Base-by-base conservation (phyloP, 2,329 filamentous ascomycete genomes). In the Hymenotorrendiella dingleyae region DNA sequence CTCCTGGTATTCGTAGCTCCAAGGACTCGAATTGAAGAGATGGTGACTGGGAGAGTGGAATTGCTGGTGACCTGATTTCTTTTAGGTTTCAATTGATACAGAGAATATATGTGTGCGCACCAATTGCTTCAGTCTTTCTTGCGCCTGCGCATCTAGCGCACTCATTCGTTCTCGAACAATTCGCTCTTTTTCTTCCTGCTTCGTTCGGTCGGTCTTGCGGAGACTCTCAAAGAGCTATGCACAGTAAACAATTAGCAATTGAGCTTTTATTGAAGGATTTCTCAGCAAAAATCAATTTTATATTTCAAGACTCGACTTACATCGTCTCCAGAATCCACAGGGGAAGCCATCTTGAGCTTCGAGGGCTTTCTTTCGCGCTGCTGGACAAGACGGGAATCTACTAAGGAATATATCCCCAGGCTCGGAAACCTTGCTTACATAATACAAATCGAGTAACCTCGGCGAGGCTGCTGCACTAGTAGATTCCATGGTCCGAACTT, bases 1-100 rank as follows among this genome's bases (percentile, higher is more conserved):
- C 78, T 77, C 50, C 93, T 80, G n/a, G 91, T 95, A 61, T 93
- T 82, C 47, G 76, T 75, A 33, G 87, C 88, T 60, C 89, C 86
- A 48, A 94, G 78, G 47, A 98, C 73, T 55, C 85, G 80, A 60
- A 98, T 78, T 33, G 87, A 86, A 55, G 86, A 86, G 62, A 98
- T 83, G 11, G 88, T 87, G 56, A 93, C 86, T 29, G 93, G 91
- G 45, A 93, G 78, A 32, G 86, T 86, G 53, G 84, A 83, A 64
- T 97, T 94, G 65, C 85, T 78, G 53, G 80, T 76, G 58, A 94
- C 76, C 84, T 89, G 39, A 11, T 8, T 6, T 12, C 21, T 12
- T 23, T 55, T 35, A 54, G 41, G 23, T 24, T 38, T 22, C 10
- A 11, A 29, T 10, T 22, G 17, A 10, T 17, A 20, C 16, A 20